These are phyloP conservation scores for Pseudogymnoascus sp. DNA, from an alignment of 2,329 filamentous ascomycete species.

Conservation along the genomic window DNA sequence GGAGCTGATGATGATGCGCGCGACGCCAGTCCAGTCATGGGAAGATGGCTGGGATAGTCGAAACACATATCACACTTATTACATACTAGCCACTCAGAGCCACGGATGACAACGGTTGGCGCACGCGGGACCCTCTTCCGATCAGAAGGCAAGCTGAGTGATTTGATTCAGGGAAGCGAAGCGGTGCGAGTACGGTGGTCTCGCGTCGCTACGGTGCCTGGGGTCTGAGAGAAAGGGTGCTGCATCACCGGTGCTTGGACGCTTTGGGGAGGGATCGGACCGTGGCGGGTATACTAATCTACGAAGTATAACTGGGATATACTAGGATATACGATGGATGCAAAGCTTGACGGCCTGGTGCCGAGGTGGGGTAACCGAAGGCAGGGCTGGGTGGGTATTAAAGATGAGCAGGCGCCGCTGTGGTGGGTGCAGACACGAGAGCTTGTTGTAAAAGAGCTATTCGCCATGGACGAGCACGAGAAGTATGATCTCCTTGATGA, in stretches of 20 bases:
- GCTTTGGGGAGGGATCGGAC: neutral
- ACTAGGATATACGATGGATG: neutral
- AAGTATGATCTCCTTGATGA: conserved; percentile 4
- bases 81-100: neutral
- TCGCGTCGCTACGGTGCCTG: conserved; percentile 4
- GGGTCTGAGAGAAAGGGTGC: neutral
- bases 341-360: neutral
- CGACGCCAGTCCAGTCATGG: neutral
- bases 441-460: conserved; percentile 6
- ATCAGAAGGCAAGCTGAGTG: conserved; percentile 1
- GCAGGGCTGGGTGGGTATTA: conserved; percentile 8
- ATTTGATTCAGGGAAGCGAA: neutral
- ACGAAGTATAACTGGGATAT: neutral
- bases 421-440: conserved; percentile 6
- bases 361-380: conserved; percentile 5
- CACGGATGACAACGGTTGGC: neutral
- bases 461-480: conserved; percentile 6
- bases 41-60: neutral
- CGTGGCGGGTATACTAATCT: neutral
- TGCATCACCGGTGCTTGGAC: neutral
- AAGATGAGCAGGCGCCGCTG: conserved; percentile 7
- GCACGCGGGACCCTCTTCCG: neutral
- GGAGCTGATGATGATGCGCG: neutral
- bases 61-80: neutral
- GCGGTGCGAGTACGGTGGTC: neutral